A percentile compares a stretch with the other conserved stretches of the same genome.
These are phyloP conservation scores for Nothomitra cinnamomea DNA, from an alignment of 2,329 filamentous ascomycete genomes.

Conservation along the genomic window DNA sequence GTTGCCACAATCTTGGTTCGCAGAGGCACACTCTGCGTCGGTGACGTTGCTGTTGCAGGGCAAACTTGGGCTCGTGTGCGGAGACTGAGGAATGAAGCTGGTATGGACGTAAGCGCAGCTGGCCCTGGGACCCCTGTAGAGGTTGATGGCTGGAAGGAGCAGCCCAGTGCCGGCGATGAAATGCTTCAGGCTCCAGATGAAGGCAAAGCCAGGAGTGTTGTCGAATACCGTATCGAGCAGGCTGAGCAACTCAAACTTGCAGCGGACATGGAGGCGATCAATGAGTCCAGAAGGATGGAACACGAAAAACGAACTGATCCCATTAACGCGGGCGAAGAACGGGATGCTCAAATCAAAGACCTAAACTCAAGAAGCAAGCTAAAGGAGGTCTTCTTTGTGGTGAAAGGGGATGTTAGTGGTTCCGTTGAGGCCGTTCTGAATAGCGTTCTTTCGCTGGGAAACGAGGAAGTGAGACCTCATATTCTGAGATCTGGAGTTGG, in stretches of 20 bases:
- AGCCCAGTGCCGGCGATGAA: slow-evolving; percentile 72
- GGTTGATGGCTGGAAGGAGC: slow-evolving; percentile 84
- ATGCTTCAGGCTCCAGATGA: slow-evolving; percentile 72
- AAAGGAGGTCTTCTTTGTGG: slow-evolving; percentile 55
- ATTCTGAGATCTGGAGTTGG: slow-evolving; percentile 68
- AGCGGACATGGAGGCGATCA: slow-evolving; percentile 59
- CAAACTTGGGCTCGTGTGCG: slow-evolving; percentile 79
- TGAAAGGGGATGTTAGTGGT: slow-evolving; percentile 87
- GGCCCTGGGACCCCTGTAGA: slow-evolving; percentile 81
- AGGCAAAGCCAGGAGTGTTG: slow-evolving; percentile 58
- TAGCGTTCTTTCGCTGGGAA: slow-evolving; percentile 61
- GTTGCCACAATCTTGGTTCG: slow-evolving; percentile 80
- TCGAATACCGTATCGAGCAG: slow-evolving; percentile 58
- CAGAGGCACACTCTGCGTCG: slow-evolving; percentile 64
- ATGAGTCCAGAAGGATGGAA: slow-evolving; percentile 40
- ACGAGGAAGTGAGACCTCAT: slow-evolving; percentile 61
- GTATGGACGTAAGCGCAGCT: slow-evolving; percentile 52
- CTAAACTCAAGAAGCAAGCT: slow-evolving; percentile 20
- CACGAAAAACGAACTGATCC: slow-evolving; percentile 23
- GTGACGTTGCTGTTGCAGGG: slow-evolving; percentile 76
- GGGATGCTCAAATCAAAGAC: slow-evolving; percentile 20
- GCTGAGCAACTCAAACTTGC: slow-evolving; percentile 48
- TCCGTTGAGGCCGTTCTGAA: slow-evolving; percentile 82
- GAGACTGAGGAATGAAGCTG: slow-evolving; percentile 69
- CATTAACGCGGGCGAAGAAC: slow-evolving; percentile 17